Evolutionary conservation across 2,329 filamentous ascomycete genomes (phyloP), one percentile per base, ranked within the genome.

Genomic region (Pseudogymnoascus sp.): DNA sequence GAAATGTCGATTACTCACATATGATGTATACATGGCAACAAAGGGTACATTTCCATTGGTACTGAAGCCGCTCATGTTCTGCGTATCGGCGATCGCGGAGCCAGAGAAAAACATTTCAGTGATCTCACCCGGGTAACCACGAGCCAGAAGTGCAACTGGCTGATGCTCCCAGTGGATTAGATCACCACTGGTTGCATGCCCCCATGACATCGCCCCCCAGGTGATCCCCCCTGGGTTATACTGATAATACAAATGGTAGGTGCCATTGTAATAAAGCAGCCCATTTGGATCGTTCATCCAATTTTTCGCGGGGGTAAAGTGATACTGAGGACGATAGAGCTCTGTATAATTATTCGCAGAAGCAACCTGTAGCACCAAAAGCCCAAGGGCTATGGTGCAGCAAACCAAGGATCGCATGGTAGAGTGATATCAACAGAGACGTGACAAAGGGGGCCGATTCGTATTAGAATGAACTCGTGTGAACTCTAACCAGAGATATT

Each of bases 161-260:
- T 87, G 84, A 67, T 87, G 86, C 1, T 75, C 76, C 85, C 86
- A 89, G 64, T 82, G 81, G 68, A 85, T 85, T 1, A 88, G 74
- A 68, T 89, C 85, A 19, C 74, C 71, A 51, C 81, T 84, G 2
- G 83, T 87, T 3, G 85, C 85, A 69, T 88, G 85, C 14, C 86
- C 85, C 86, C 86, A 88, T 67, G 87, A 84, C 69, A 85, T 80
- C 64, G 85, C 83, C 0, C 84, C 83, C 5, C 75, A 80, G 1
- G 80, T 76, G 4, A 75, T 72, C 2, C 71, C 79, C 0, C 76
- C 76, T 1, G 81, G 80, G 62, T 83, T 82, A 81, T 79, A 85
- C 71, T 88, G 85, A 69, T 88, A 89, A 74, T 88, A 88, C 0
- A 87, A 69, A 69, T 88, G 85, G 73, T 83, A 88, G 0, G 78